A percentile compares a stretch with the other conserved stretches of the same genome.
These are phyloP conservation scores for Sporobolomyces pararoseus DNA, from an alignment of 768 basidiomycete species.

Conservation along the genomic window DNA sequence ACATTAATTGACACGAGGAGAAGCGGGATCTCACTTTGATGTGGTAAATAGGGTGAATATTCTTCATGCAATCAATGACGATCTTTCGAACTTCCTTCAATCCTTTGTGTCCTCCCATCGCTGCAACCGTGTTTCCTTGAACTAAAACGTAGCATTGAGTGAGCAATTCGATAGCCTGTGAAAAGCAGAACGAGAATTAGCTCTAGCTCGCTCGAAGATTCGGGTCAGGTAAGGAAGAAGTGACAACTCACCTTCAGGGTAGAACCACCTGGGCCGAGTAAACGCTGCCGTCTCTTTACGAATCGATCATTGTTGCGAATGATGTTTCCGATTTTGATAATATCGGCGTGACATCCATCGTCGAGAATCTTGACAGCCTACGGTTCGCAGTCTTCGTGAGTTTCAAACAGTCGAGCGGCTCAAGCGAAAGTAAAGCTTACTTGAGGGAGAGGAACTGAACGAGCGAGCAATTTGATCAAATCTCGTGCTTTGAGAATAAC, in stretches of 20 bases:
- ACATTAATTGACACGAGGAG: neutral
- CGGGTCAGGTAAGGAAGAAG: neutral
- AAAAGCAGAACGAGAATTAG: neutral
- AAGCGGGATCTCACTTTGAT: conserved; percentile 66
- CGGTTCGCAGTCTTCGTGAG: too few species aligned
- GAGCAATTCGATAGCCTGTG: conserved; percentile 91
- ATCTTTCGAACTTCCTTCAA: conserved; percentile 94
- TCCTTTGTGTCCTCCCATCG: conserved; percentile 93
- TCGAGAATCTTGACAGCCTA: conserved; percentile 87
- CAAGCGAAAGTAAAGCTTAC: too few species aligned
- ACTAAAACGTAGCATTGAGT: conserved; percentile 97
- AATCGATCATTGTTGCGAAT: conserved; percentile 95
- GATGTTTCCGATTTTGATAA: conserved; percentile 93
- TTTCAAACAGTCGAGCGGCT: too few species aligned
- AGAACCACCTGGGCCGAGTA: conserved; percentile 94
- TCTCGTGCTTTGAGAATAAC: conserved; percentile 93
- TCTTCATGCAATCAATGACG: conserved; percentile 98
- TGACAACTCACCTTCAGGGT: conserved; percentile 74
- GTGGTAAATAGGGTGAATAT: conserved; percentile 97
- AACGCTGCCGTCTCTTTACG: conserved; percentile 89
- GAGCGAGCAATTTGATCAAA: conserved; percentile 87
- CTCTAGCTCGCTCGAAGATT: neutral
- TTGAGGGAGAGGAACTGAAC: conserved; percentile 69
- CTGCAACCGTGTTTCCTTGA: conserved; percentile 95
- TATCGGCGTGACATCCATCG: conserved; percentile 86